phyloP scores from a whole-genome alignment of 1,284 basidiomycete species.

The Ceratobasidium theobromae region DNA sequence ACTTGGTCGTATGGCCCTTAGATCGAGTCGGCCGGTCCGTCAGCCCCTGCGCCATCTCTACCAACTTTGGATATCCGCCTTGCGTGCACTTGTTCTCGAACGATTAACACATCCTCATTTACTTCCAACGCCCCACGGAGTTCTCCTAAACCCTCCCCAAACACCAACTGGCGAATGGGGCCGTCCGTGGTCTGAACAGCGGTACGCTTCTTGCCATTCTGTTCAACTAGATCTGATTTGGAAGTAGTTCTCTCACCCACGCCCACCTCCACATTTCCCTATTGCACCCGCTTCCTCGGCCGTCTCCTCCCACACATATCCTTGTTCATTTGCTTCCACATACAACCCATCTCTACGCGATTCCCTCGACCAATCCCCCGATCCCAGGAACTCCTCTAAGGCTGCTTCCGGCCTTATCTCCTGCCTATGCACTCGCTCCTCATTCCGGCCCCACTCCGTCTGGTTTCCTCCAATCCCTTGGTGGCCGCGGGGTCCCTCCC shows the following conservation, averaged over 20 bases:
- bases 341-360: not conserved
- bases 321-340: conserved; percentile 22
- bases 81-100: conserved; percentile 20
- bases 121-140: conserved; percentile 2
- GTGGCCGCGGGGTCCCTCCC: conserved; percentile 27
- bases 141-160: conserved; percentile 2
- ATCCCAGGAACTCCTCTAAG: conserved; percentile 12
- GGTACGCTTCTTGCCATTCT: conserved; percentile 2
- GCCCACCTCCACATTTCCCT: conserved; percentile 28
- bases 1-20: not conserved
- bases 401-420: not conserved
- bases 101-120: conserved; percentile 14
- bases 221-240: not conserved
- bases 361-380: not conserved
- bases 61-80: conserved; percentile 12
- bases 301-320: conserved; percentile 18
- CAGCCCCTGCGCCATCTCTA: conserved; percentile 16
- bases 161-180: conserved; percentile 30
- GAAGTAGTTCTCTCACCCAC: conserved; percentile 8
- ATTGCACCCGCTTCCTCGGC: conserved; percentile 17
- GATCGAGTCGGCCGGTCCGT: conserved; percentile 9
- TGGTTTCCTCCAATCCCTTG: conserved; percentile 20
- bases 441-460: conserved; percentile 20
- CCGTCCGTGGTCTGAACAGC: conserved; percentile 18
- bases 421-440: conserved; percentile 21